Conservation (phyloP, 2,329 filamentous ascomycete species). For the Neophaeococcomyces mojaviensis region DNA sequence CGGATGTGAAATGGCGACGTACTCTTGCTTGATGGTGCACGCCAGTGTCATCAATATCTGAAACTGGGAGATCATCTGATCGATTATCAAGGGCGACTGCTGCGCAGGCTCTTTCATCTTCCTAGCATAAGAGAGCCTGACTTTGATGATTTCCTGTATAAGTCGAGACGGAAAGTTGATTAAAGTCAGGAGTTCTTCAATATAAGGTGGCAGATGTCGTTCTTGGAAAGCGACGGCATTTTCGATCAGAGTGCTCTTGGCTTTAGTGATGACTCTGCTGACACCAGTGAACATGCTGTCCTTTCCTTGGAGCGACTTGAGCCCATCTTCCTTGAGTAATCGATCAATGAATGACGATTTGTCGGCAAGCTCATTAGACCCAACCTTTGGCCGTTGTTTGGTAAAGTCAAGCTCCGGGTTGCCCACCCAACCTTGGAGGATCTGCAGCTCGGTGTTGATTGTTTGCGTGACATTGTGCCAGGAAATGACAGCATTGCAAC, state of each 20-base stretch:
- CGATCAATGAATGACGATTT: slow-evolving; percentile 91
- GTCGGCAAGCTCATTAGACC: slow-evolving; percentile 67
- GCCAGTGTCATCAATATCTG: slow-evolving; percentile 87
- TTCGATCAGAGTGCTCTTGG: slow-evolving; percentile 80
- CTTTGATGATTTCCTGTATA: slow-evolving; percentile 92
- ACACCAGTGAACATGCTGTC: slow-evolving; percentile 80
- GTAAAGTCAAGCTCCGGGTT: slow-evolving; percentile 91
- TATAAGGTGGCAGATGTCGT: slow-evolving; percentile 87
- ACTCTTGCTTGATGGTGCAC: slow-evolving; percentile 85
- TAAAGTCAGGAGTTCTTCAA: slow-evolving; percentile 88
- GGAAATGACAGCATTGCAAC: slow-evolving; percentile 79
- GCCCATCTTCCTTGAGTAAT: slow-evolving; percentile 87
- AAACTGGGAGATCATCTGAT: slow-evolving; percentile 97
- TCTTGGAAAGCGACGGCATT: slow-evolving; percentile 80
- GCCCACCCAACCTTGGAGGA: slow-evolving; percentile 92
- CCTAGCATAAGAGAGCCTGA: slow-evolving; percentile 82
- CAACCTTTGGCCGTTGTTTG: slow-evolving; percentile 62
- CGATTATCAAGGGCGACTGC: slow-evolving; percentile 86
- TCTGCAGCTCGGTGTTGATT: slow-evolving; percentile 88
- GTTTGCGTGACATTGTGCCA: slow-evolving; percentile 97
- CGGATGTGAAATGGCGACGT: slow-evolving; percentile 71
- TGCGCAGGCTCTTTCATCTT: slow-evolving; percentile 93
- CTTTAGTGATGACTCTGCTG: slow-evolving; percentile 81
- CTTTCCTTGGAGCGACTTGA: slow-evolving; percentile 78
- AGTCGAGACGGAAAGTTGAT: slow-evolving; percentile 96